A percentile compares a stretch with the other conserved stretches of the same genome.
Evolutionary conservation across 352 stramenopile species (phyloP).

Genomic region (Plasmopara muralis): DNA sequence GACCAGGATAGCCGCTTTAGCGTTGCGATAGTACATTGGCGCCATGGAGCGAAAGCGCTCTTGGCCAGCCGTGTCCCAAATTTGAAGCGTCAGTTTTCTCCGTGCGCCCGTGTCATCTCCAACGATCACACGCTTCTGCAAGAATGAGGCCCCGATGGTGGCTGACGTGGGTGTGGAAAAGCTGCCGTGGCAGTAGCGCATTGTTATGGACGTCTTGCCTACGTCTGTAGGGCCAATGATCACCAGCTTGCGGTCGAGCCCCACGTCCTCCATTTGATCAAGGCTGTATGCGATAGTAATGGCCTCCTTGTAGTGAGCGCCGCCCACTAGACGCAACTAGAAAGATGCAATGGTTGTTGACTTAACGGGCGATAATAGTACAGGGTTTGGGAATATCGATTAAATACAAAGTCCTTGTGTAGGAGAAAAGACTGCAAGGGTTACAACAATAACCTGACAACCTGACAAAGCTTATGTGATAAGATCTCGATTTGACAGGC

Average conservation of each 20-base stretch:
- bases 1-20: conserved; percentile 82
- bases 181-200: conserved; percentile 83
- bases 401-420: too few species aligned
- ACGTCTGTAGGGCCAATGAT: conserved; percentile 87
- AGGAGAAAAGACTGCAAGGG: too few species aligned
- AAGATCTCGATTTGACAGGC: too few species aligned
- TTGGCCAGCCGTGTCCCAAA: conserved; percentile 61
- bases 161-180: conserved; percentile 80
- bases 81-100: conserved; percentile 83
- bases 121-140: conserved; percentile 80
- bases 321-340: not conserved
- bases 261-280: conserved; percentile 68
- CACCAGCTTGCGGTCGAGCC: conserved; percentile 84
- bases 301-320: not conserved
- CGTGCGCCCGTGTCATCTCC: conserved; percentile 36
- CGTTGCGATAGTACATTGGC: conserved; percentile 88
- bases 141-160: conserved; percentile 81
- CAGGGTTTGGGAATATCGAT: too few species aligned
- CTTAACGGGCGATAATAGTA: not conserved
- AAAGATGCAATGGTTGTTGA: conserved; percentile 2
- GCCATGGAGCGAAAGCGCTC: conserved; percentile 81
- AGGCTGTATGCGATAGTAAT: not conserved
- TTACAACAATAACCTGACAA: too few species aligned
- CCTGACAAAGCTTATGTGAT: too few species aligned
- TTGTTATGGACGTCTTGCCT: conserved; percentile 85